phyloP scores from a whole-genome alignment of 805 yeast species.

The Candida sithepensis region DNA sequence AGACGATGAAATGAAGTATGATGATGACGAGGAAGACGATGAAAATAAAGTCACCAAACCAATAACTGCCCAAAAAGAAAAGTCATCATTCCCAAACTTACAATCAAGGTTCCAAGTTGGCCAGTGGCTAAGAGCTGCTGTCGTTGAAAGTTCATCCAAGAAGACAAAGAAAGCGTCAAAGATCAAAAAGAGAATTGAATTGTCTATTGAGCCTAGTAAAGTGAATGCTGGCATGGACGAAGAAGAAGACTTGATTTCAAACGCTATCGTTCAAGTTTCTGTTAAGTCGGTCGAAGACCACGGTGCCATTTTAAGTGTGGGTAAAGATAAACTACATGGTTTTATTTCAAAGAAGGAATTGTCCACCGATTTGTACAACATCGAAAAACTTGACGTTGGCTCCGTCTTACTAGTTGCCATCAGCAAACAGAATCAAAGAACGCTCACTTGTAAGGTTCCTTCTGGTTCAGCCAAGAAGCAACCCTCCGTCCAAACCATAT shows the following conservation, averaged over 20 bases:
- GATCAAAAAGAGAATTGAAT: constrained; percentile 58
- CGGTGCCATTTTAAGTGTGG: constrained; percentile 76
- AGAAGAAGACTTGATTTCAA: constrained; percentile 61
- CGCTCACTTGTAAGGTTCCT: constrained; percentile 53
- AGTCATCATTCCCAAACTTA: constrained; percentile 54
- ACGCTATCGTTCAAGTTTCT: constrained; percentile 69
- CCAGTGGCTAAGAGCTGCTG: constrained; percentile 82
- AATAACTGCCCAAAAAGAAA: constrained; percentile 12
- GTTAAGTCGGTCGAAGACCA: constrained; percentile 86
- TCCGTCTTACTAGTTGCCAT: constrained; percentile 64
- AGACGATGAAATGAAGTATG: constrained; percentile 11
- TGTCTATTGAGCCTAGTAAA: constrained; percentile 68
- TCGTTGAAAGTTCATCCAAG: constrained; percentile 48
- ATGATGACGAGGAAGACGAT: constrained; percentile 30
- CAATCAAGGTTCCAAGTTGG: constrained; percentile 59
- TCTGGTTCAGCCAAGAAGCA: constrained; percentile 44
- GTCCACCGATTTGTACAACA: constrained; percentile 33
- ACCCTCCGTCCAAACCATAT: constrained; percentile 49
- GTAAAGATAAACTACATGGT: constrained; percentile 55
- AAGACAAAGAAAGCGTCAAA: constrained; percentile 30
- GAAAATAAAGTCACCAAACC: constrained; percentile 31
- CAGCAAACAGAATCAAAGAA: constrained; percentile 48
- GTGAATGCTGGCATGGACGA: constrained; percentile 59
- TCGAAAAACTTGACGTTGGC: constrained; percentile 49
- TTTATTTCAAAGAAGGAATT: constrained; percentile 74